These are phyloP conservation scores for Diaporthe capsici DNA, from an alignment of 2,329 filamentous ascomycete species.

Conservation along the genomic window DNA sequence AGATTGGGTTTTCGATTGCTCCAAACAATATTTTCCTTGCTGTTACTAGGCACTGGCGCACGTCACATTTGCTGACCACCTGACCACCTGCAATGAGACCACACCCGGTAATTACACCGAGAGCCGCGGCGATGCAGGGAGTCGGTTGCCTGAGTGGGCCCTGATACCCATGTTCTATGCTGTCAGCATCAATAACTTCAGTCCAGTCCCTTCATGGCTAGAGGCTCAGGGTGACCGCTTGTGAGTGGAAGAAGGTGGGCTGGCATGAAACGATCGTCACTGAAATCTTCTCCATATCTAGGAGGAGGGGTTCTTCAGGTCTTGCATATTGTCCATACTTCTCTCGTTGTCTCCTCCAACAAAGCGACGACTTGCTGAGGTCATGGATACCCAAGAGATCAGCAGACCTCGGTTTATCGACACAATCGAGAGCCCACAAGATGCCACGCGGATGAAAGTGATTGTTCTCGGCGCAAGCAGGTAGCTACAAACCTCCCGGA, in stretches of 20 bases:
- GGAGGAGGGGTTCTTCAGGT: not conserved
- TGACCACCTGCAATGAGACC: not conserved
- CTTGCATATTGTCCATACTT: too few species aligned
- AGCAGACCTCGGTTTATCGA: not conserved
- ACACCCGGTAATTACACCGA: not conserved
- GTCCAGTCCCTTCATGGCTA: not conserved
- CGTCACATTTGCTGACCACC: slow-evolving; percentile 15
- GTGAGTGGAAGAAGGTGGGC: not conserved
- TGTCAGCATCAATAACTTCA: not conserved
- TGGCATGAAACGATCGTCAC: not conserved
- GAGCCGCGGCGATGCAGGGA: slow-evolving; percentile 6
- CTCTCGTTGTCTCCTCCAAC: not conserved
- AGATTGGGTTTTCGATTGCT: not conserved
- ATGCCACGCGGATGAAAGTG: not conserved
- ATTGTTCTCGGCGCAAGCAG: slow-evolving; percentile 6
- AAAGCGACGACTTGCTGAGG: not conserved
- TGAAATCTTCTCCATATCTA: not conserved
- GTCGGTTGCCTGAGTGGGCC: not conserved
- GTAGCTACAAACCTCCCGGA: not conserved
- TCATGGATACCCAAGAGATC: not conserved
- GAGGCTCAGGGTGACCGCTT: not conserved
- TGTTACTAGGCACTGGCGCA: not conserved
- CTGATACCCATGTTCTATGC: not conserved
- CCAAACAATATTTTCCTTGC: not conserved
- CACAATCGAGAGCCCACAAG: not conserved